Evolutionary conservation across 306 rosid species (phyloP).

Genomic region (Medicago ruthenica): DNA sequence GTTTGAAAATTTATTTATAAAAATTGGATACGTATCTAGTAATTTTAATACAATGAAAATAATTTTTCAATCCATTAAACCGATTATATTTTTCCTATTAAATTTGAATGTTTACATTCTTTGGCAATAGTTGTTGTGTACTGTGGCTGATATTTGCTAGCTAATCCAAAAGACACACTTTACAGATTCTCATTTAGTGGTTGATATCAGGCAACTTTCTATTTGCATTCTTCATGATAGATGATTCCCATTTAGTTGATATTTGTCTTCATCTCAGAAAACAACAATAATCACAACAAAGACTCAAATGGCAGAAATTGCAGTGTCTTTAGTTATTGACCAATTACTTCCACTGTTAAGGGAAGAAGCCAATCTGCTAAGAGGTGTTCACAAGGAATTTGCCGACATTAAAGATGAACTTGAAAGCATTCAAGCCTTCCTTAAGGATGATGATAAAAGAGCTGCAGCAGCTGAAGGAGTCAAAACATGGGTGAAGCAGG

Average conservation of each 20-base stretch:
- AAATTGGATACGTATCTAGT: too few species aligned
- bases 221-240: background rate
- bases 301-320: background rate
- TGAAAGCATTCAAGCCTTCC: background rate
- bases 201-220: background rate
- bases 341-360: background rate
- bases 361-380: background rate
- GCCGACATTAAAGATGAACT: background rate
- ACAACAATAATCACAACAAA: background rate
- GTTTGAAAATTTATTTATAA: too few species aligned
- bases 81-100: too few species aligned
- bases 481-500: background rate
- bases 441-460: background rate
- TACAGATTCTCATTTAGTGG: too few species aligned
- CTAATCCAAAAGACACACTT: too few species aligned
- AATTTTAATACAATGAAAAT: too few species aligned
- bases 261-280: background rate
- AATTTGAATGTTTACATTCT: too few species aligned
- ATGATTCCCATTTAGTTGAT: background rate
- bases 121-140: too few species aligned
- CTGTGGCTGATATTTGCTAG: too few species aligned
- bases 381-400: background rate
- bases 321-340: slow-evolving; percentile 2
- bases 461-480: background rate
- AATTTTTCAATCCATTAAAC: too few species aligned